phyloP scores from a whole-genome alignment of 1,284 basidiomycete genomes.

The Ustilago shanxiensis region DNA sequence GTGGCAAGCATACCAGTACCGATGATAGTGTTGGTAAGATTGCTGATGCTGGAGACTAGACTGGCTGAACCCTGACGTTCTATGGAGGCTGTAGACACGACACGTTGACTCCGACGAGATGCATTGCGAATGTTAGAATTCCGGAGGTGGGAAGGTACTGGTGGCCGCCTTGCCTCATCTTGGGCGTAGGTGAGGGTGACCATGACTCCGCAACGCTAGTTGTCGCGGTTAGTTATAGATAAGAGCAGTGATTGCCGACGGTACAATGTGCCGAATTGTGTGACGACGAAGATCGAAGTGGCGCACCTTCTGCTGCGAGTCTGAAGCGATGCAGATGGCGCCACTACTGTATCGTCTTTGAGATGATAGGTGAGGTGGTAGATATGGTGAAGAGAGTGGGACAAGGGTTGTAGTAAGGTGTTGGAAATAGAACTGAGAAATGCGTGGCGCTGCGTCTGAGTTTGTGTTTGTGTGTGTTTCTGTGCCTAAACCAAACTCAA shows the following conservation, averaged over 20 bases:
- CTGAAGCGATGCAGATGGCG: neutral
- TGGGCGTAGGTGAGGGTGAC: conserved; percentile 37
- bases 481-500: no score
- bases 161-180: conserved; percentile 24
- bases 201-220: conserved; percentile 7
- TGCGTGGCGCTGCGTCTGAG: neutral
- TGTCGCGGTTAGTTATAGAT: neutral
- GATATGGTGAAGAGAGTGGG: conserved; percentile 4
- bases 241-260: neutral
- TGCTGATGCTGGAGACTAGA: conserved; percentile 64
- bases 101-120: conserved; percentile 14
- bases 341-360: neutral
- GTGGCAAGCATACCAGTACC: conserved; percentile 69
- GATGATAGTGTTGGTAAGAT: conserved; percentile 70
- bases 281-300: neutral
- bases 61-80: conserved; percentile 39
- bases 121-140: conserved; percentile 6
- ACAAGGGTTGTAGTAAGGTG: neutral
- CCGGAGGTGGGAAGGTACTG: conserved; percentile 9
- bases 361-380: conserved; percentile 3
- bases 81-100: conserved; percentile 46
- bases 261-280: neutral
- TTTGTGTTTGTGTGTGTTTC: conserved; percentile 12
- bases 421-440: neutral
- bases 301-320: neutral